A percentile compares a stretch with the other conserved stretches of the same genome.
Conservation (phyloP, 2,329 filamentous ascomycete species). For the Xylaria arbuscula region DNA sequence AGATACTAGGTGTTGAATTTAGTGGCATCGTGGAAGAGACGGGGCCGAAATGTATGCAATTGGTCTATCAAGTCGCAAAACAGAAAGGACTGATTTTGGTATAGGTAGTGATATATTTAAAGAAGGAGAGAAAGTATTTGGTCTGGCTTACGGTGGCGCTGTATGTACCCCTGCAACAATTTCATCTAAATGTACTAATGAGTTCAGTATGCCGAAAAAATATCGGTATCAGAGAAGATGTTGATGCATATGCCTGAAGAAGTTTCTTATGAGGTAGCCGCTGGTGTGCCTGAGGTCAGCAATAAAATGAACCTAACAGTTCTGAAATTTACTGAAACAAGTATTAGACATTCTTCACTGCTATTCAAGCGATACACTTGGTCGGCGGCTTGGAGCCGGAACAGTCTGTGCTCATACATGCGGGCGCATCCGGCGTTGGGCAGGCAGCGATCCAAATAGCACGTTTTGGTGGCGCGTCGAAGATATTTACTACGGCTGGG, state of each 20-base stretch:
- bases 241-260: background rate
- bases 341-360: background rate
- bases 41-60: background rate
- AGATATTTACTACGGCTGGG: background rate
- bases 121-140: background rate
- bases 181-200: background rate
- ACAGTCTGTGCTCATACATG: constrained; percentile 1
- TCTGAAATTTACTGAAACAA: background rate
- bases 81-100: background rate
- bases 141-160: background rate
- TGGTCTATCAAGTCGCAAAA: background rate
- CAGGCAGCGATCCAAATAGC: background rate
- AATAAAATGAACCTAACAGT: background rate
- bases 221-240: background rate
- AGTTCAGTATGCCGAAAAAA: background rate
- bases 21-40: background rate
- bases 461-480: background rate
- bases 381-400: background rate
- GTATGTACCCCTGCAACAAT: background rate
- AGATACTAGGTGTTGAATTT: background rate
- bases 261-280: background rate
- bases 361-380: background rate
- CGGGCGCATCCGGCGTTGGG: background rate
- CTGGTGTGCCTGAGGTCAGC: background rate
- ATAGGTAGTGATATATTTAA: background rate